These are phyloP conservation scores for Leptographium galeiforme DNA, from an alignment of 2,329 filamentous ascomycete genomes.

Conservation along the genomic window DNA sequence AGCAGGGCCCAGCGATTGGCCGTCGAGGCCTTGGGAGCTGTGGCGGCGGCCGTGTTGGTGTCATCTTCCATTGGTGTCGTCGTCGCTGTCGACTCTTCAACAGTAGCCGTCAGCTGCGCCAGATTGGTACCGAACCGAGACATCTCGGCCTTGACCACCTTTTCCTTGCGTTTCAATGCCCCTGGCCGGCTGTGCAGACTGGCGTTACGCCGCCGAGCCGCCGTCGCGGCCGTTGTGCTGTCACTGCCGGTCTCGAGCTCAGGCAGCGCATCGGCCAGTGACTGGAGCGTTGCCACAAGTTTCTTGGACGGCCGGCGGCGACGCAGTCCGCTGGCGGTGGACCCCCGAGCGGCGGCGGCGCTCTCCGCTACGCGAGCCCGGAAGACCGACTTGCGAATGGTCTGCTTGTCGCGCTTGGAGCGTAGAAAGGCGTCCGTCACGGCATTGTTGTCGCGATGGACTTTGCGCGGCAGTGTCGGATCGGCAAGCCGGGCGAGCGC, in stretches of 20 bases:
- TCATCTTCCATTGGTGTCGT: slow-evolving; percentile 1
- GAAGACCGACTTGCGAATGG: slow-evolving; percentile 69
- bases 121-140: slow-evolving; percentile 74
- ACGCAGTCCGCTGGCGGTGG: slow-evolving; percentile 26
- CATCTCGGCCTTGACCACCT: slow-evolving; percentile 66
- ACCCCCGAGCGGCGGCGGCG: slow-evolving; percentile 5
- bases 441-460: slow-evolving; percentile 35
- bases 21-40: slow-evolving; percentile 21
- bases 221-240: slow-evolving; percentile 14
- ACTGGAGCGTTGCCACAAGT: slow-evolving; percentile 60
- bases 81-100: slow-evolving; percentile 8
- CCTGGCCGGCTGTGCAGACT: slow-evolving; percentile 65
- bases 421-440: slow-evolving; percentile 48
- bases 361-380: slow-evolving; percentile 61
- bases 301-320: slow-evolving; percentile 62
- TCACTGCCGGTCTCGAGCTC: slow-evolving; percentile 33
- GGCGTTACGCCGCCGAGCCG: slow-evolving; percentile 15
- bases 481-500: slow-evolving; percentile 36
- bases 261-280: slow-evolving; percentile 69
- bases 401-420: slow-evolving; percentile 71
- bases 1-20: slow-evolving; percentile 66
- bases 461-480: slow-evolving; percentile 36
- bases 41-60: slow-evolving; percentile 6
- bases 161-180: slow-evolving; percentile 71
- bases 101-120: slow-evolving; percentile 48